Evolutionary conservation across 305 asterid species (phyloP).

Genomic region (Plantago coronopus): DNA sequence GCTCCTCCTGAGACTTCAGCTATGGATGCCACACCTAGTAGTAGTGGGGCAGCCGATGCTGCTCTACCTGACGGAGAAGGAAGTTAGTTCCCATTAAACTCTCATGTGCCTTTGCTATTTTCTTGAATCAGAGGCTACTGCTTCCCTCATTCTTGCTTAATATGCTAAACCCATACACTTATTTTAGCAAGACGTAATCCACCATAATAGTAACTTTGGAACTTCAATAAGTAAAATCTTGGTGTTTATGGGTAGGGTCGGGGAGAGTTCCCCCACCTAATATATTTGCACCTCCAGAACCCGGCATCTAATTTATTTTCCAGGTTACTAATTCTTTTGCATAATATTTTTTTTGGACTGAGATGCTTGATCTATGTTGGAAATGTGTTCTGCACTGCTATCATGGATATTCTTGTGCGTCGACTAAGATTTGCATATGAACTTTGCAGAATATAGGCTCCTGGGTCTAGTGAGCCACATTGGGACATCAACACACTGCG

Average conservation of each 20-base stretch:
- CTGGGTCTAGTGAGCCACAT: constrained; percentile 91
- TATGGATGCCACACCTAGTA: constrained; percentile 58
- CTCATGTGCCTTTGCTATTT: constrained; percentile 12
- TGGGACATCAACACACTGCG: constrained; percentile 96
- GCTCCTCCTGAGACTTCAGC: constrained; percentile 52
- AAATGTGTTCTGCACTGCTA: neutral
- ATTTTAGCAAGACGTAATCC: too few species aligned
- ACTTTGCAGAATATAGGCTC: constrained; percentile 63
- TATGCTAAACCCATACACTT: too few species aligned
- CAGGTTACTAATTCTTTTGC: too few species aligned
- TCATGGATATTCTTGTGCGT: constrained; percentile 3
- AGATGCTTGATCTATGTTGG: neutral
- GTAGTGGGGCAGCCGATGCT: constrained; percentile 44
- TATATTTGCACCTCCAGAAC: too few species aligned
- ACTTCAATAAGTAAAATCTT: too few species aligned
- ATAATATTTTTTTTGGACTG: too few species aligned
- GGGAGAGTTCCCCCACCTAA: too few species aligned
- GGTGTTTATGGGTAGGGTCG: too few species aligned
- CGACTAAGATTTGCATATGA: constrained; percentile 17
- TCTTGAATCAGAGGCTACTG: constrained; percentile 9
- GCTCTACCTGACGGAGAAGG: constrained; percentile 90
- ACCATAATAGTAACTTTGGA: too few species aligned
- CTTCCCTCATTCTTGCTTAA: neutral
- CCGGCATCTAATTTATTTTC: too few species aligned
- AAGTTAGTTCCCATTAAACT: constrained; percentile 49